phyloP scores from a whole-genome alignment of 192 early-diverging fungal species.

The Coemansia sp. region DNA sequence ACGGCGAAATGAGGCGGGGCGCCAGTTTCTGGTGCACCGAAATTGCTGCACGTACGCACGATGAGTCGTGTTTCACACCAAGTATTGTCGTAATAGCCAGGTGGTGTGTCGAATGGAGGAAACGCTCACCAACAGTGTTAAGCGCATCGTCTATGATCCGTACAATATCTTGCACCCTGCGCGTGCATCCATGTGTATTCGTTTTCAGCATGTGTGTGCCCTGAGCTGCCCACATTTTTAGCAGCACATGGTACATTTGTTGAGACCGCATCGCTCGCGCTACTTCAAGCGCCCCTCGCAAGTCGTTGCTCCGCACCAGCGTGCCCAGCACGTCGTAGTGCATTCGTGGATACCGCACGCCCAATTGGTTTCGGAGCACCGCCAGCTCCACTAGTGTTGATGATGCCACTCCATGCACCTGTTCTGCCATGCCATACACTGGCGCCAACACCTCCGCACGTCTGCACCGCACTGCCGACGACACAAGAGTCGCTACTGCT shows the following conservation, averaged over 20 bases:
- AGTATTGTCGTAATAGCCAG: slow-evolving; percentile 14
- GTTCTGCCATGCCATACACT: slow-evolving; percentile 14
- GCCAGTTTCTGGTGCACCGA: slow-evolving; percentile 21
- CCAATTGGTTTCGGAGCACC: slow-evolving; percentile 1
- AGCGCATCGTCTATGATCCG: slow-evolving; percentile 10
- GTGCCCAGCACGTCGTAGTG: slow-evolving; percentile 25
- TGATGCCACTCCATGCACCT: background rate
- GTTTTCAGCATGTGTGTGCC: background rate
- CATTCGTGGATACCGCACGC: slow-evolving; percentile 9
- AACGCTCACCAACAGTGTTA: background rate
- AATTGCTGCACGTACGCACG: slow-evolving; percentile 4
- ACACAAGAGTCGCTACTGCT: slow-evolving; percentile 13
- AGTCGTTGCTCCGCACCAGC: slow-evolving; percentile 12
- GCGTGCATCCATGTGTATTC: background rate
- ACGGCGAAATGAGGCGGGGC: slow-evolving; percentile 21
- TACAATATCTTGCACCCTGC: slow-evolving; percentile 12
- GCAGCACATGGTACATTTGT: slow-evolving; percentile 12
- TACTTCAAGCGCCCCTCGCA: slow-evolving; percentile 3
- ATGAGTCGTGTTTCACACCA: background rate
- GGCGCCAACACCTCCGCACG: background rate
- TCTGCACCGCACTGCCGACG: slow-evolving; percentile 13
- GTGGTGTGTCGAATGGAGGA: slow-evolving; percentile 36
- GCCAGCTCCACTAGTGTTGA: background rate
- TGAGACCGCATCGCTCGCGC: slow-evolving; percentile 8
- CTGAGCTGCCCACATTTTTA: slow-evolving; percentile 16